Evolutionary conservation across 306 rosid genomes (phyloP).

Genomic region (Lathyrus sativus): DNA sequence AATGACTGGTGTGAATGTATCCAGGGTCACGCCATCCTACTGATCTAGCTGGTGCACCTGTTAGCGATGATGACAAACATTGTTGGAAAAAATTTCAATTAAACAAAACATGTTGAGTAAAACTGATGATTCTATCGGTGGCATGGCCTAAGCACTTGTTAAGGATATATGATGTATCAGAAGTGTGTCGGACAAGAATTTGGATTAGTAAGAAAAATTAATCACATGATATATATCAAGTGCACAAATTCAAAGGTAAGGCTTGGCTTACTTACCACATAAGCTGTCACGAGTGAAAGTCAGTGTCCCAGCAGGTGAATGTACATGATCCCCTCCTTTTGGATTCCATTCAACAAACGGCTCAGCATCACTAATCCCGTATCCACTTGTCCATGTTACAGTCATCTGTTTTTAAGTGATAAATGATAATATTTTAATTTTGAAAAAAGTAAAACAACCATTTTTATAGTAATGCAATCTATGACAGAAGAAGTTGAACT

Average conservation of each 20-base stretch:
- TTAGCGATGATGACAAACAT: neutral
- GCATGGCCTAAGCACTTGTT: neutral
- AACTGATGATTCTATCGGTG: neutral
- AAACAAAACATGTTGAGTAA: neutral
- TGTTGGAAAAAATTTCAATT: neutral
- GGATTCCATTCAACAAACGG: conserved; percentile 83
- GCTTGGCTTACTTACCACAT: conserved; percentile 71
- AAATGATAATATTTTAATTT: conserved; percentile 13
- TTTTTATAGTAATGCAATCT: conserved; percentile 3
- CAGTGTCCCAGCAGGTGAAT: conserved; percentile 73
- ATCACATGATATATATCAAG: neutral
- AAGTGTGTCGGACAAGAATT: neutral
- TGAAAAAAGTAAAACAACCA: conserved; percentile 23
- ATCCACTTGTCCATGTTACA: conserved; percentile 97
- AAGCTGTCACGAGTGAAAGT: conserved; percentile 65
- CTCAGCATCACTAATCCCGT: conserved; percentile 63
- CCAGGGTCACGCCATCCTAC: conserved; percentile 97
- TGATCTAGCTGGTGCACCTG: conserved; percentile 90
- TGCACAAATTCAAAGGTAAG: conserved; percentile 18
- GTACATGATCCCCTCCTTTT: conserved; percentile 55
- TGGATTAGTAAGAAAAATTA: neutral
- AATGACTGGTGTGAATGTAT: conserved; percentile 76
- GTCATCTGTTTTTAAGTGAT: conserved; percentile 60
- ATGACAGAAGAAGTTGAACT: conserved; percentile 22
- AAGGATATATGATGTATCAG: neutral